phyloP scores from a whole-genome alignment of 129 eudicot genomes.

The Sambucus nigra region DNA sequence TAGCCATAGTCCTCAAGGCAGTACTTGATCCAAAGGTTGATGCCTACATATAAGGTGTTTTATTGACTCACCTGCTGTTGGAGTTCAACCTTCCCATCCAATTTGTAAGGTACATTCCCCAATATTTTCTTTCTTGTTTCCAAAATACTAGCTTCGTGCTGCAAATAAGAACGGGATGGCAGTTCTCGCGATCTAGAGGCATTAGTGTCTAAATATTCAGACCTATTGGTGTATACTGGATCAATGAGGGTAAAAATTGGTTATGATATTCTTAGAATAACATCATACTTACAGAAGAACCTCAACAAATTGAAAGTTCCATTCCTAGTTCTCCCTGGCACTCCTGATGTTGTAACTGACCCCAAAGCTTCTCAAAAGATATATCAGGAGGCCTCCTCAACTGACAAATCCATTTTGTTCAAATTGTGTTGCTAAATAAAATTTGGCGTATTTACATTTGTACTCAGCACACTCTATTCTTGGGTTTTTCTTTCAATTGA shows the following conservation, averaged over 20 bases:
- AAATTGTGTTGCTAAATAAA: no score
- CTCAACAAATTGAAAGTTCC: slow-evolving; percentile 39
- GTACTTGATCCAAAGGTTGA: slow-evolving; percentile 65
- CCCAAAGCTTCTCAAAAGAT: slow-evolving; percentile 61
- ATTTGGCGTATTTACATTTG: no score
- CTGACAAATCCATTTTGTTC: slow-evolving; percentile 54
- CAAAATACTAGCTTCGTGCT: slow-evolving; percentile 68
- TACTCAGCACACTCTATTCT: no score
- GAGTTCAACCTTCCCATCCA: slow-evolving; percentile 89
- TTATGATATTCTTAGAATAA: slow-evolving; percentile 57
- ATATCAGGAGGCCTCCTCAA: slow-evolving; percentile 51
- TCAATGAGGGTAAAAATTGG: slow-evolving; percentile 71
- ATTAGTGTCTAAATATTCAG: slow-evolving; percentile 62
- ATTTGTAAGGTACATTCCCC: slow-evolving; percentile 78
- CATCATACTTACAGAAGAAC: slow-evolving; percentile 59
- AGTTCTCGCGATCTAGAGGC: slow-evolving; percentile 86
- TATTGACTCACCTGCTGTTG: slow-evolving; percentile 89
- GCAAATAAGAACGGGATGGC: slow-evolving; percentile 63
- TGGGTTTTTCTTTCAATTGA: no score
- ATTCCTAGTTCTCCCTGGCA: slow-evolving; percentile 77
- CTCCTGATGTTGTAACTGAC: slow-evolving; percentile 66
- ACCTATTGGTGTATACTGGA: slow-evolving; percentile 82
- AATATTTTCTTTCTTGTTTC: slow-evolving; percentile 52
- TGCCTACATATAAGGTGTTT: slow-evolving; percentile 43
- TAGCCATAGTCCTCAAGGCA: slow-evolving; percentile 83